phyloP scores from a whole-genome alignment of 768 basidiomycete genomes.

The Pseudohyphozyma bogoriensis region DNA sequence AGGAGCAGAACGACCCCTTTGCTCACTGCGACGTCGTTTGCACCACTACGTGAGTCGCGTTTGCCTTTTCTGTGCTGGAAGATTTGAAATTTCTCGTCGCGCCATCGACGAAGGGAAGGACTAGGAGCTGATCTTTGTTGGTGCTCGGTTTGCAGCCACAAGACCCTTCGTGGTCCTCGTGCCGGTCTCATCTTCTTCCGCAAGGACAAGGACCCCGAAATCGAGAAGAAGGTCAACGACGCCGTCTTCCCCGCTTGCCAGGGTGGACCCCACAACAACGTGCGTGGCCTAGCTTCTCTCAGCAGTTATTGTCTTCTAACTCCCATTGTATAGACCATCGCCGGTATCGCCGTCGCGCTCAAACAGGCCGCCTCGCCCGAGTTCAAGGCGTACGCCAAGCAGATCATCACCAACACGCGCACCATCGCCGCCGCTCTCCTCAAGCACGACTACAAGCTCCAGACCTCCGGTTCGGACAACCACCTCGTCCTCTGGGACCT shows the following conservation, averaged over 20 bases:
- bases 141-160: conserved; percentile 62
- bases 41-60: conserved; percentile 82
- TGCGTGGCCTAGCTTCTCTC: conserved; percentile 37
- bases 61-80: neutral
- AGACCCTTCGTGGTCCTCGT: conserved; percentile 95
- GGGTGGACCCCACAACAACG: conserved; percentile 98
- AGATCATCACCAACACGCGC: conserved; percentile 80
- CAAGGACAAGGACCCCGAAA: conserved; percentile 77
- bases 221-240: conserved; percentile 94
- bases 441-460: conserved; percentile 82
- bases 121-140: neutral
- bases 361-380: conserved; percentile 80
- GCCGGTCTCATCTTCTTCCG: conserved; percentile 98
- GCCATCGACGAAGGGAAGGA: neutral
- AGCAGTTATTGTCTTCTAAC: neutral
- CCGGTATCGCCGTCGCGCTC: conserved; percentile 83
- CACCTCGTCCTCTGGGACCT: conserved; percentile 95
- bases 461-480: conserved; percentile 93
- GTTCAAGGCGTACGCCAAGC: conserved; percentile 84
- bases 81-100: neutral
- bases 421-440: conserved; percentile 63
- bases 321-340: conserved; percentile 59
- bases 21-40: conserved; percentile 95
- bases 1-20: conserved; percentile 82
- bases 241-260: conserved; percentile 99